These are phyloP conservation scores for Aspergillus udagawae DNA, from an alignment of 2,329 filamentous ascomycete species.

Conservation along the genomic window DNA sequence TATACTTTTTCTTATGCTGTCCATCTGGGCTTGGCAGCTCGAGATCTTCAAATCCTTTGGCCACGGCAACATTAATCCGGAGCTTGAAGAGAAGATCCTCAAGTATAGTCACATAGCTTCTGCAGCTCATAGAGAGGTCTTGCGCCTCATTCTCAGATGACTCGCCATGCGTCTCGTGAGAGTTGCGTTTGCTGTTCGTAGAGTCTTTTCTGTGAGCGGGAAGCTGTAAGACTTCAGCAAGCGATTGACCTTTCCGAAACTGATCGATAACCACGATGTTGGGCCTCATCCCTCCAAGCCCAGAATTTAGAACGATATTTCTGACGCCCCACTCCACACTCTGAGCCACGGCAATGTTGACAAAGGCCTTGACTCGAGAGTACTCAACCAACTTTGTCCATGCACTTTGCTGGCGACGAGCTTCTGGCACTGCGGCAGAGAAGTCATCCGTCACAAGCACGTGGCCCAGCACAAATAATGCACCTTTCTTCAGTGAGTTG, in stretches of 20 bases:
- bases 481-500: conserved; percentile 85
- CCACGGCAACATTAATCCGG: conserved; percentile 79
- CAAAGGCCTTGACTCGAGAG: conserved; percentile 82
- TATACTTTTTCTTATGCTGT: conserved; percentile 66
- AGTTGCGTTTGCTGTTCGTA: conserved; percentile 16
- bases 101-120: conserved; percentile 74
- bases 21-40: conserved; percentile 64
- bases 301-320: conserved; percentile 76
- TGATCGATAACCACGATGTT: conserved; percentile 83
- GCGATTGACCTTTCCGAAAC: conserved; percentile 57
- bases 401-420: conserved; percentile 71
- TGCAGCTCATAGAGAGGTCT: conserved; percentile 65
- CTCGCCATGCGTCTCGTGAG: conserved; percentile 10
- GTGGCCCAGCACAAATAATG: conserved; percentile 78
- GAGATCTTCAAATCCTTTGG: conserved; percentile 72
- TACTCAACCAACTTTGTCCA: conserved; percentile 88
- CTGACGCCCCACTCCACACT: conserved; percentile 79
- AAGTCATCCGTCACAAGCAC: conserved; percentile 86
- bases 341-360: conserved; percentile 80
- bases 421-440: conserved; percentile 71
- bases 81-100: conserved; percentile 75
- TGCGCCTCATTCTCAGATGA: conserved; percentile 63
- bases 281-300: conserved; percentile 80
- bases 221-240: conserved; percentile 54
- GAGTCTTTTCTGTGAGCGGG: conserved; percentile 28